phyloP scores from a whole-genome alignment of 805 yeast species.

The Metschnikowia anglica region DNA sequence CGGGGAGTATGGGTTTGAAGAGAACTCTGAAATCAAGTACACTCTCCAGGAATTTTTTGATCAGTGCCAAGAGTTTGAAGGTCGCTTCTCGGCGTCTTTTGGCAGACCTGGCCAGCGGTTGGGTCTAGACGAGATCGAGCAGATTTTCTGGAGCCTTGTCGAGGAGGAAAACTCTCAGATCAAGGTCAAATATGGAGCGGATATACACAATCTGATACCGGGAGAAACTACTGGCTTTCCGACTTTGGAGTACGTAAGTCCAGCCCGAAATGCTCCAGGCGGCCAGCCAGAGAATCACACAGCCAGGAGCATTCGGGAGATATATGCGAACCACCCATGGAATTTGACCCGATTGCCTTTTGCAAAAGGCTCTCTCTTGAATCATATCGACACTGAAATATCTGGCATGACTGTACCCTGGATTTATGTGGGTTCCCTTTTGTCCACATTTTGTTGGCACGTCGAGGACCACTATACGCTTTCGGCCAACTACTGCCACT shows the following conservation, averaged over 20 bases:
- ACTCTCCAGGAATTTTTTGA: conserved; percentile 59
- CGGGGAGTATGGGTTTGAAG: conserved; percentile 87
- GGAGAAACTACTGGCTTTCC: conserved; percentile 81
- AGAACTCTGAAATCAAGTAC: conserved; percentile 50
- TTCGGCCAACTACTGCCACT: conserved; percentile 89
- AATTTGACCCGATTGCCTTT: conserved; percentile 73
- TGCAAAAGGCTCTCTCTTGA: conserved; percentile 66
- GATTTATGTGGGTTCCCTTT: conserved; percentile 86
- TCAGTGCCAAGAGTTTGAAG: conserved; percentile 50
- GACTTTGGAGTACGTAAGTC: conserved; percentile 22
- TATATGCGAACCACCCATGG: conserved; percentile 64
- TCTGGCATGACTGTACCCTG: conserved; percentile 96
- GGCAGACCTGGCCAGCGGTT: conserved; percentile 31
- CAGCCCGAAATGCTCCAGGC: conserved; percentile 25
- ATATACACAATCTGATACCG: conserved; percentile 63
- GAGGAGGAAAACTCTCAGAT: conserved; percentile 43
- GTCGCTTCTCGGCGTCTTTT: conserved; percentile 39
- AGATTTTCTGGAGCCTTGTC: conserved; percentile 62
- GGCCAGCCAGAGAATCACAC: not conserved
- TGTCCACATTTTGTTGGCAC: conserved; percentile 96
- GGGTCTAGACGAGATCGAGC: conserved; percentile 50
- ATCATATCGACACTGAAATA: conserved; percentile 61
- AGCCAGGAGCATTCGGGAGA: conserved; percentile 17
- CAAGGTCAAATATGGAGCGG: conserved; percentile 81
- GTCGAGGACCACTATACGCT: conserved; percentile 91